Percentiles rank a stretch among this genome's conserved stretches.
Conservation (phyloP, 768 basidiomycete genomes). For the Phaffia tasmanica region DNA sequence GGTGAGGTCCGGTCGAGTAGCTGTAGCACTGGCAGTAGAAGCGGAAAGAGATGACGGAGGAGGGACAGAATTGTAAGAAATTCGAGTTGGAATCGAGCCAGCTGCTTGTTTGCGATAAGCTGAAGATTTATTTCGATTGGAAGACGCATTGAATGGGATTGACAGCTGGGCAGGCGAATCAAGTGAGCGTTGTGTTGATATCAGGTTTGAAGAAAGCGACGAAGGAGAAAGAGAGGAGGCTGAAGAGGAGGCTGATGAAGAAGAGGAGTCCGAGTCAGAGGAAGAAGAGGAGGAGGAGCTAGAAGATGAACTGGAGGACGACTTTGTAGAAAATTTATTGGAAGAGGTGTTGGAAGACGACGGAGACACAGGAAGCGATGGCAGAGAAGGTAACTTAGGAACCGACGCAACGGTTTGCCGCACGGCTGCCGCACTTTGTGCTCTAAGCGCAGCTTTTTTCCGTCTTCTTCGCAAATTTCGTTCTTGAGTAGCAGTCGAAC, state of each 20-base stretch:
- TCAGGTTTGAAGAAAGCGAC: conserved; percentile 21
- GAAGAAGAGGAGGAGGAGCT: conserved; percentile 24
- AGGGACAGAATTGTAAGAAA: no score
- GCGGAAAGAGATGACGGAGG: neutral
- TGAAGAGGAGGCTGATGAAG: conserved; percentile 12
- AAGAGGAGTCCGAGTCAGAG: conserved; percentile 29
- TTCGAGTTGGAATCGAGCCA: no score
- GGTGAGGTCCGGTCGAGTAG: no score
- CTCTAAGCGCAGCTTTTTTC: conserved; percentile 20
- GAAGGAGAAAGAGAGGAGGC: conserved; percentile 27
- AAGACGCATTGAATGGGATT: neutral
- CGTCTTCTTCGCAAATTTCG: conserved; percentile 20
- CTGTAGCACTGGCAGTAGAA: no score
- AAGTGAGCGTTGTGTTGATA: conserved; percentile 29
- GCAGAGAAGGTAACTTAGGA: neutral
- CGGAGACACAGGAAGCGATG: neutral
- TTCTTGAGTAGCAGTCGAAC: conserved; percentile 18
- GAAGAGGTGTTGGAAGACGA: neutral
- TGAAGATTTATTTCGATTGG: no score
- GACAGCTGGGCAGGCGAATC: neutral
- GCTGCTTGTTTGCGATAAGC: no score
- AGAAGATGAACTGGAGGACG: neutral
- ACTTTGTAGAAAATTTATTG: neutral
- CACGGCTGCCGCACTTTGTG: neutral
- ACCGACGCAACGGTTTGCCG: no score